Evolutionary conservation across 768 basidiomycete species (phyloP), one percentile per base, ranked within the genome.

Genomic region (Basidioascus undulatus): DNA sequence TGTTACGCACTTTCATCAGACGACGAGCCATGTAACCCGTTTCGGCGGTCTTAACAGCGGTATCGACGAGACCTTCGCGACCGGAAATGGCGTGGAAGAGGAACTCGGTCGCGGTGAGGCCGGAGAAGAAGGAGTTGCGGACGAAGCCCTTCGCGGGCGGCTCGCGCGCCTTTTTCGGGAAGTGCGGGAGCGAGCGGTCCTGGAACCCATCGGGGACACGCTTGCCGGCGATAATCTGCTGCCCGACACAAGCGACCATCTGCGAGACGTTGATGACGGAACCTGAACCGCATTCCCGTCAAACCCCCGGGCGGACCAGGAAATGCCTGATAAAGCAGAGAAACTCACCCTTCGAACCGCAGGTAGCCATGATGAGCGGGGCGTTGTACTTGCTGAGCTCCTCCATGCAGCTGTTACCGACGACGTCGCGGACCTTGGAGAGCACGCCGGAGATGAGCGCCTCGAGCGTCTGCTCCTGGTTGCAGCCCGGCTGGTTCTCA

Each of bases 241-340:
- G 92, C 5, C 92, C 92, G 50, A 98, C 92, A 70, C 89, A 94
- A 54, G 89, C 92, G 40, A 96, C 89, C 92, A 98, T 98, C 62
- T 98, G 92, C 19, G 84, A 89, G 41, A 98, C 92, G 59, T 98
- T 98, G 61, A 98, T 89, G 47, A 84, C 81, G 53, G 92, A 96
- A 57, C 92, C 89, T 78, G 46, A n/a, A n/a, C n/a, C n/a, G n/a
- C n/a, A n/a, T n/a, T n/a, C n/a, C n/a, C n/a, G n/a, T n/a, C n/a
- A n/a, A n/a, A n/a, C n/a, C n/a, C n/a, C n/a, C n/a, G n/a, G n/a
- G n/a, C n/a, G n/a, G n/a, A n/a, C n/a, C n/a, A n/a, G n/a, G n/a
- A n/a, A n/a, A n/a, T n/a, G n/a, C 5, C n/a, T n/a, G n/a, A n/a
- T n/a, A n/a, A n/a, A n/a, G n/a, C n/a, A n/a, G n/a, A 26, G n/a